Conservation (phyloP, 164 flowering plant genomes). For the Paratinospora sagittata region DNA sequence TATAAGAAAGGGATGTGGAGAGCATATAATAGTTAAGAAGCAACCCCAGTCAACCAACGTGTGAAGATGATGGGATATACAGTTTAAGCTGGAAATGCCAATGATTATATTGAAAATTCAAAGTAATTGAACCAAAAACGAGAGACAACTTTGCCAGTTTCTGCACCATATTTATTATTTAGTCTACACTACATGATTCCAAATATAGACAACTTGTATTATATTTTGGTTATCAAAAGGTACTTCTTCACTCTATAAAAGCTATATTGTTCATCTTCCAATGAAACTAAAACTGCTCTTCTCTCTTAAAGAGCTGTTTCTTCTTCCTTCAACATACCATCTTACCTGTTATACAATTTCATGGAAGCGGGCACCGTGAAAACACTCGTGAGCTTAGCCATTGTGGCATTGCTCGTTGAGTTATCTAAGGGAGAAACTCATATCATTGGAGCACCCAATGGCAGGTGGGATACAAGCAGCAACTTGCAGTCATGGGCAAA, state of each 20-base stretch:
- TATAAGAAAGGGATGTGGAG: neutral
- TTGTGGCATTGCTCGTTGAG: conserved; percentile 29
- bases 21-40: neutral
- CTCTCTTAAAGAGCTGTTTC: neutral
- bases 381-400: conserved; percentile 23
- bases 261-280: too few species aligned
- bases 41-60: neutral
- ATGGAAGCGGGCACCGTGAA: conserved; percentile 19
- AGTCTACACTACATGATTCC: too few species aligned
- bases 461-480: conserved; percentile 48
- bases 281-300: neutral
- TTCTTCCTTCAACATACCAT: neutral
- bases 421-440: conserved; percentile 33
- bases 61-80: neutral
- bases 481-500: conserved; percentile 46
- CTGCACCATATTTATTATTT: too few species aligned
- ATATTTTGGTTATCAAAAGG: neutral
- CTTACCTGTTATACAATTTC: neutral
- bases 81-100: neutral
- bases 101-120: neutral
- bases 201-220: neutral
- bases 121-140: neutral
- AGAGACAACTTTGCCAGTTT: neutral
- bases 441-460: conserved; percentile 47
- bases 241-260: neutral